A percentile compares a stretch with the other conserved stretches of the same genome.
phyloP scores from a whole-genome alignment of 768 basidiomycete genomes.

The Amanita exitialis region DNA sequence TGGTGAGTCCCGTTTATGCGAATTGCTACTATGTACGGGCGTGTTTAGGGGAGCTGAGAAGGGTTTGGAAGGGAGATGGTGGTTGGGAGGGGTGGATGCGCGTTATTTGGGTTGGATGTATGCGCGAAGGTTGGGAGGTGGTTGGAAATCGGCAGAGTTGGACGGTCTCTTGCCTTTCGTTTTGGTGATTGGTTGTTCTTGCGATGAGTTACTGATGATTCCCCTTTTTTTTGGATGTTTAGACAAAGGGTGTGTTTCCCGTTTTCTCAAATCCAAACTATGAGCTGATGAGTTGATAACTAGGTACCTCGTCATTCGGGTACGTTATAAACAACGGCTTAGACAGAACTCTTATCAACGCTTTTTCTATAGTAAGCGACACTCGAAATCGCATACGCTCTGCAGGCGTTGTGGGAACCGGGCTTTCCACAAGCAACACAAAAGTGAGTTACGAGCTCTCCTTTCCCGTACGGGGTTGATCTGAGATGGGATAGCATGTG shows the following conservation, averaged over 20 bases:
- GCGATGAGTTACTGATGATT: constrained; percentile 12
- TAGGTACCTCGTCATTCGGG: constrained; percentile 96
- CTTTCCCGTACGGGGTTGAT: not conserved
- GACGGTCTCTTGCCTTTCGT: not conserved
- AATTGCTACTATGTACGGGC: constrained; percentile 8
- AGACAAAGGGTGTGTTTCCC: constrained; percentile 77
- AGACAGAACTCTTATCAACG: not conserved
- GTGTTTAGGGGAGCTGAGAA: constrained; percentile 11
- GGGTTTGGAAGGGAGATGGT: constrained; percentile 10
- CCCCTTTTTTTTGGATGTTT: constrained; percentile 17
- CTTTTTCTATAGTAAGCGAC: constrained; percentile 65
- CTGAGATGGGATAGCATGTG: constrained; percentile 54
- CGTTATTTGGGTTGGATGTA: constrained; percentile 12
- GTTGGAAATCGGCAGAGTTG: not conserved
- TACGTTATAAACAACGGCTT: constrained; percentile 30
- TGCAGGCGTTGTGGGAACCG: constrained; percentile 96
- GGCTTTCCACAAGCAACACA: constrained; percentile 97
- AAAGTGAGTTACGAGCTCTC: constrained; percentile 48
- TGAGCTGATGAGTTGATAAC: constrained; percentile 3
- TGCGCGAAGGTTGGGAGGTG: not conserved
- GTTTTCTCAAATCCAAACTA: not conserved
- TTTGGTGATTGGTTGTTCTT: constrained; percentile 1
- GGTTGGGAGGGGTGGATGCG: constrained; percentile 6
- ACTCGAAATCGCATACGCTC: constrained; percentile 94
- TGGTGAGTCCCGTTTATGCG: constrained; percentile 28